A percentile compares a stretch with the other conserved stretches of the same genome.
Conservation (phyloP, 2,329 filamentous ascomycete genomes). For the Beauveria asiatica region DNA sequence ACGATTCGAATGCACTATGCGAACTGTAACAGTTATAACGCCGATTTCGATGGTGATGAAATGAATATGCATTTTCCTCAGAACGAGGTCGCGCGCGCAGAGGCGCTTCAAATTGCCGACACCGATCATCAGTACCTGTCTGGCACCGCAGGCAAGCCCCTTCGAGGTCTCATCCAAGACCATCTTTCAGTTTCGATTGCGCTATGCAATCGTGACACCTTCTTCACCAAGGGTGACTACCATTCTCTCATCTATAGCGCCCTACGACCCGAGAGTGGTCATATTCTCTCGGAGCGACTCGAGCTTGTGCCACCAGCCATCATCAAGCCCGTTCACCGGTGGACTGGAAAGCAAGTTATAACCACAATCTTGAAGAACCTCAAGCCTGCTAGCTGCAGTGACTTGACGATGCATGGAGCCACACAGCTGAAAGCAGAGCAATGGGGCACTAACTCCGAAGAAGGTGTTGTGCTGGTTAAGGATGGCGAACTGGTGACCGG, state of each 20-base stretch:
- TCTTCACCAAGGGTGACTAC: conserved; percentile 82
- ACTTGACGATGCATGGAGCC: conserved; percentile 70
- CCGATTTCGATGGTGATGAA: conserved; percentile 97
- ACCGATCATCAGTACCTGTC: conserved; percentile 97
- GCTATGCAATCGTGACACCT: conserved; percentile 83
- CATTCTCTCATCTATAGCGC: conserved; percentile 90
- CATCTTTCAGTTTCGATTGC: conserved; percentile 92
- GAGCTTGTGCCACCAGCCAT: conserved; percentile 74
- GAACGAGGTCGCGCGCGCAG: conserved; percentile 86
- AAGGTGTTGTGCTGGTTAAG: conserved; percentile 72
- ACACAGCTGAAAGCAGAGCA: conserved; percentile 69
- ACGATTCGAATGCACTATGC: conserved; percentile 99
- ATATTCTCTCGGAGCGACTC: conserved; percentile 75
- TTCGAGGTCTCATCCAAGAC: conserved; percentile 95
- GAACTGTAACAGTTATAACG: conserved; percentile 99
- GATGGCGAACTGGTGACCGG: conserved; percentile 83
- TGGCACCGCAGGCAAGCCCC: conserved; percentile 83
- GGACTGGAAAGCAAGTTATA: conserved; percentile 96
- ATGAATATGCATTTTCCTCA: conserved; percentile 99
- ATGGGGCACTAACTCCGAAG: conserved; percentile 72
- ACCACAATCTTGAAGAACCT: conserved; percentile 92
- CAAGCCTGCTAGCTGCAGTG: conserved; percentile 64
- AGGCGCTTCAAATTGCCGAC: conserved; percentile 87
- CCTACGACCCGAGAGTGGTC: conserved; percentile 79
- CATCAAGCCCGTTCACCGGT: conserved; percentile 69